Base-by-base conservation (phyloP, 2,329 filamentous ascomycete genomes). In the Balansia obtecta region DNA sequence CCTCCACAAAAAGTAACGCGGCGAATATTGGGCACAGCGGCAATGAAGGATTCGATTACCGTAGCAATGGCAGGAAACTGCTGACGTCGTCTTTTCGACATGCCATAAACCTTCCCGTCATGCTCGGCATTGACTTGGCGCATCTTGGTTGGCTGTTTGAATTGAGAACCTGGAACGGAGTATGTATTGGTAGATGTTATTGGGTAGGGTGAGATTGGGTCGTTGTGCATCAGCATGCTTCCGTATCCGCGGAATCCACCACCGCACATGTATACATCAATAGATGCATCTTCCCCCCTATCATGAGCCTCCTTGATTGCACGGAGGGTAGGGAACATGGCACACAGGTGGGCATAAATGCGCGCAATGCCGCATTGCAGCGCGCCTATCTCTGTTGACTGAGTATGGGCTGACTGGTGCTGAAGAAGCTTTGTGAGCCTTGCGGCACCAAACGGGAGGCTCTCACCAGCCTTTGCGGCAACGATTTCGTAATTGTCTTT, bases 211-310 rank as follows among this genome's bases (percentile, higher is more conserved):
- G 76, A 71, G 42, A 88, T 77, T 6, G 72, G 67, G 59, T 91
- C 86, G 56, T 79, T 77, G 62, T 85, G 82, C 85, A 95, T 90
- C 48, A 95, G 74, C 61, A 95, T 82, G 65, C 88, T 94, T 7
- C 89, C 90, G 73, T 94, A 95, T 15, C 90, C 90, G 37, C 90
- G 75, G 62, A 95, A 95, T 0, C 90, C 90, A 22, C 90, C 90
- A 42, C 90, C 90, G 54, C 86, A 95, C 51, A 96, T 80, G 63
- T 90, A 95, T 9, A 95, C 72, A 34, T 85, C 80, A 51, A 89
- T 72, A 4, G 76, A 76, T 46, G 57, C 54, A 40, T 59, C 53
- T 34, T 58, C 53, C 32, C 59, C 58, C 16, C 53, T 55, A 20
- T 64, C 58, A 30, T 68, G 63, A 13, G 72, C 70, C 18, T 65